Conservation (phyloP, 441 rosid species). For the Bocquillonia castaneifolia region DNA sequence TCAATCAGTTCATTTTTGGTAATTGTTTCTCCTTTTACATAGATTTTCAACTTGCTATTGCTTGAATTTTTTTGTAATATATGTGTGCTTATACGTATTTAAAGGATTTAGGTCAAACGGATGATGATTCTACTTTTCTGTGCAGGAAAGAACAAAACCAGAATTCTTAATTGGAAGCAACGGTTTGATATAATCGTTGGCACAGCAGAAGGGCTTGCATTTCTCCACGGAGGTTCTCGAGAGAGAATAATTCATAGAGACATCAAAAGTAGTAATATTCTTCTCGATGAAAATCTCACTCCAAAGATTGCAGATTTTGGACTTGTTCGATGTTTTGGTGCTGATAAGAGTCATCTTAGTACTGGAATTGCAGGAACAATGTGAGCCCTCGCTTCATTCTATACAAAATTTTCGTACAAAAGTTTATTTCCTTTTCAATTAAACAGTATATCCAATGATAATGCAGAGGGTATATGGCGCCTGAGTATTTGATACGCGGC, state of each 20-base stretch:
- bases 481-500: slow-evolving; percentile 66
- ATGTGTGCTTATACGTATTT: neutral
- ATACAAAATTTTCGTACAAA: neutral
- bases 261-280: slow-evolving; percentile 73
- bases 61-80: no score
- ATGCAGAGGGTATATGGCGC: slow-evolving; percentile 84
- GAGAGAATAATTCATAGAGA: slow-evolving; percentile 70
- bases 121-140: slow-evolving; percentile 4
- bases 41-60: no score
- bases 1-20: slow-evolving; percentile 70
- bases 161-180: slow-evolving; percentile 51
- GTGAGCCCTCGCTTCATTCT: slow-evolving; percentile 30
- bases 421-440: no score
- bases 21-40: slow-evolving; percentile 19
- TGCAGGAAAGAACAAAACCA: slow-evolving; percentile 45
- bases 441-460: neutral
- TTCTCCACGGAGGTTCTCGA: slow-evolving; percentile 60
- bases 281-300: slow-evolving; percentile 55
- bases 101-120: neutral
- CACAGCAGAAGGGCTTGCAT: slow-evolving; percentile 71
- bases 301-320: slow-evolving; percentile 84
- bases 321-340: slow-evolving; percentile 61
- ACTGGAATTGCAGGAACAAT: slow-evolving; percentile 83
- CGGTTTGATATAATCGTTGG: slow-evolving; percentile 56
- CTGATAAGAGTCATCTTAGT: slow-evolving; percentile 60